Evolutionary conservation across 139 green algal genomes (phyloP), one percentile per base, ranked within the genome.

Genomic region (Asterochloris sp.): DNA sequence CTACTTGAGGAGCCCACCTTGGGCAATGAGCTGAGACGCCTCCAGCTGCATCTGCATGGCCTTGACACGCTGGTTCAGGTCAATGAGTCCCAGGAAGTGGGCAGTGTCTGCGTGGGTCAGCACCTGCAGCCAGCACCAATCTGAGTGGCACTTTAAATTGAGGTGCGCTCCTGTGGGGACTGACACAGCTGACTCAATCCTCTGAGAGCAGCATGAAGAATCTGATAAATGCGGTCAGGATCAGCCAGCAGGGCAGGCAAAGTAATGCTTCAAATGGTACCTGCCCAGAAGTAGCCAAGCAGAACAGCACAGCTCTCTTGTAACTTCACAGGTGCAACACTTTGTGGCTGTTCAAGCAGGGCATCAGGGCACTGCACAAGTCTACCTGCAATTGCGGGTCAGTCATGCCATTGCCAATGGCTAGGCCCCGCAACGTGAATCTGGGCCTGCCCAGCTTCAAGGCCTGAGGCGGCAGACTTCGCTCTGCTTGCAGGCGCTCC

Each of bases 401-500:
- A 0, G 96, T 99, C 60, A 99, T 85, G 19, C 96, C 96, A 85
- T 99, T 98, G 81, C 96, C 95, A 69, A 98, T 94, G 21, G 93
- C 93, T 27, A 98, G 79, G 6, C 90, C 88, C 81, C 91, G 84
- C 66, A 96, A 77, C 24, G 90, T 86, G 84, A 95, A 90, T 6
- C 76, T 38, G 24, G 84, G 87, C 29, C 76, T 47, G 12, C 74
- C 69, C 28, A 66, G 62, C 26, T 73, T 38, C 28, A 78, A 73
- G 24, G 76, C 82, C 14, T 64, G 69, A 12, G 62, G 47, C 73
- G 81, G 63, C 61, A 89, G n/a, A 60, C 14, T 21, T 64, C 83
- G 28, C 17, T 54, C 69, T 29, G 67, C 67, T 29, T 26, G 11
- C n/a, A 79, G 24, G 10, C n/a, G 27, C 23, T 24, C 23, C 14